Conservation (phyloP, 2,329 filamentous ascomycete genomes). For the Saccharata proteae region DNA sequence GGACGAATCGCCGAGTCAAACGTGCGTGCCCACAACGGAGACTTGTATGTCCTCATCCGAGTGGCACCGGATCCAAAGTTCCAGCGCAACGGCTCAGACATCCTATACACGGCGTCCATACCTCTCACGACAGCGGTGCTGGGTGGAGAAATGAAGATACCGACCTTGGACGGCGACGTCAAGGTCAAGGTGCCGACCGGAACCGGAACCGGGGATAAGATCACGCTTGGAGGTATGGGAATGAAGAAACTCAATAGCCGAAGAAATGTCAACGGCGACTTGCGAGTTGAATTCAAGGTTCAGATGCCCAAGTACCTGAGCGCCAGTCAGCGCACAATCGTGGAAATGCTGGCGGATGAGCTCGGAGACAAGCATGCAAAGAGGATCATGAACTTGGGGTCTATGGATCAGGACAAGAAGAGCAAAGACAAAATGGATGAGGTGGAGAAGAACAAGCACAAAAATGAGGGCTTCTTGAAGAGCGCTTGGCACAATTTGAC, state of each 20-base stretch:
- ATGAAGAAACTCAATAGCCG: slow-evolving; percentile 72
- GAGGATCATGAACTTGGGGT: slow-evolving; percentile 73
- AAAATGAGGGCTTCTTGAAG: slow-evolving; percentile 83
- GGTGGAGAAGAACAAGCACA: slow-evolving; percentile 35
- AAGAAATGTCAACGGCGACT: slow-evolving; percentile 59
- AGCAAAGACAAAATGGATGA: slow-evolving; percentile 13
- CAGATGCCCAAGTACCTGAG: slow-evolving; percentile 89
- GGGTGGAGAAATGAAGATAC: slow-evolving; percentile 79
- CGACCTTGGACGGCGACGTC: slow-evolving; percentile 81
- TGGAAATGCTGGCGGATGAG: slow-evolving; percentile 95
- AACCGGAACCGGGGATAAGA: slow-evolving; percentile 82
- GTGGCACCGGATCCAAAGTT: slow-evolving; percentile 88
- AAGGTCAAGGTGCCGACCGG: slow-evolving; percentile 86
- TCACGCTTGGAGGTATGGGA: slow-evolving; percentile 80
- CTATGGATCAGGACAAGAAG: slow-evolving; percentile 28
- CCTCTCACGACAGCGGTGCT: slow-evolving; percentile 87
- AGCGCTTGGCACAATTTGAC: slow-evolving; percentile 86
- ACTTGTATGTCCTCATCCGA: slow-evolving; percentile 81
- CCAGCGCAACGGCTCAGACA: slow-evolving; percentile 73
- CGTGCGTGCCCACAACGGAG: slow-evolving; percentile 59
- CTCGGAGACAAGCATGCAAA: slow-evolving; percentile 87
- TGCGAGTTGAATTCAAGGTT: slow-evolving; percentile 90
- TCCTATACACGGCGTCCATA: slow-evolving; percentile 83
- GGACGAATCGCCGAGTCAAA: slow-evolving; percentile 54
- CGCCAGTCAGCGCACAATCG: slow-evolving; percentile 79